Evolutionary conservation across 164 flowering plant species (phyloP).

Genomic region (Magnolia officinalis): DNA sequence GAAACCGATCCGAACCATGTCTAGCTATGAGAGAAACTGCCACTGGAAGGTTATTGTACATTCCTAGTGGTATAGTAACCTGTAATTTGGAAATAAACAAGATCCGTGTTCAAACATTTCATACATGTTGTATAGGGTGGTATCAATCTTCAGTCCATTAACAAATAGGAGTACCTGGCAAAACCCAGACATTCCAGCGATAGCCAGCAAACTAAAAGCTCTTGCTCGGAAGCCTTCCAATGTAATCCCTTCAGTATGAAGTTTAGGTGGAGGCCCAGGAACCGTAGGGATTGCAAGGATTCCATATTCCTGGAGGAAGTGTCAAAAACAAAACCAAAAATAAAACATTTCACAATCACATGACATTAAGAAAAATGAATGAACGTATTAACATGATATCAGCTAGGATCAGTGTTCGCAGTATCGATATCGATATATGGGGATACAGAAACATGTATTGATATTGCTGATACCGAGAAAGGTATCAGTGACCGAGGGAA

Average conservation of each 20-base stretch:
- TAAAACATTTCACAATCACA: neutral
- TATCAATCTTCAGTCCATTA: neutral
- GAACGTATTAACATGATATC: neutral
- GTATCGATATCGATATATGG: neutral
- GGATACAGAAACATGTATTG: no score
- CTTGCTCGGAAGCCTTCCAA: conserved; percentile 60
- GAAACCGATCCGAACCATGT: conserved; percentile 72
- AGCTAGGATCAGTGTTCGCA: neutral
- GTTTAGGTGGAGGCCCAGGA: conserved; percentile 85
- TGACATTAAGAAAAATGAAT: no score
- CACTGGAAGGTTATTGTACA: conserved; percentile 59
- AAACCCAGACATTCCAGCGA: conserved; percentile 83
- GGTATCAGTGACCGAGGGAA: no score
- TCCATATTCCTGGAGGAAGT: conserved; percentile 49
- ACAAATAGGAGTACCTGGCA: conserved; percentile 56
- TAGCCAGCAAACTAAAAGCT: conserved; percentile 78
- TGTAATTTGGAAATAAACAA: conserved; percentile 23
- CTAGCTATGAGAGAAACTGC: conserved; percentile 77
- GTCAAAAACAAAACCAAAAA: neutral
- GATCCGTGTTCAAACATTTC: neutral
- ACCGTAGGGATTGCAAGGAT: conserved; percentile 79
- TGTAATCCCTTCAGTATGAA: conserved; percentile 42
- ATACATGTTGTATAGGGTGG: neutral
- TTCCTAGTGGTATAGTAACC: conserved; percentile 83
- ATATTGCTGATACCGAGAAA: no score